A percentile compares a stretch with the other conserved stretches of the same genome.
phyloP scores from a whole-genome alignment of 1,139 yeast genomes.

The Yamadazyma oceani region DNA sequence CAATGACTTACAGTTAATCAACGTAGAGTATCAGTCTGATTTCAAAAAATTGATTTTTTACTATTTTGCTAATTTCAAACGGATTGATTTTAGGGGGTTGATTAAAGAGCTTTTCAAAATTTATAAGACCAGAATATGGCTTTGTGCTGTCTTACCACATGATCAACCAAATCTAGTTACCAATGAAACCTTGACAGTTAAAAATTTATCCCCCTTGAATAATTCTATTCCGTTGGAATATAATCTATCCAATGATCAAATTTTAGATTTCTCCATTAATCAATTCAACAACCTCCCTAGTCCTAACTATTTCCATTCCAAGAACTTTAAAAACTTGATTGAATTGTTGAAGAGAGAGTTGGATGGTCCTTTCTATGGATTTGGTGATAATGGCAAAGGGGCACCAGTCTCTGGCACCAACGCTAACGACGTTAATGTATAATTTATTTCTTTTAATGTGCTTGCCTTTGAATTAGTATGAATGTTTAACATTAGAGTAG shows the following conservation, averaged over 20 bases:
- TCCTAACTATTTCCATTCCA: conserved; percentile 47
- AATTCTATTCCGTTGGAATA: conserved; percentile 40
- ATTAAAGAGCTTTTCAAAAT: conserved; percentile 90
- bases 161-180: conserved; percentile 34
- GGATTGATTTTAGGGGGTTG: conserved; percentile 90
- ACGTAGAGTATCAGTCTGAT: conserved; percentile 95
- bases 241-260: conserved; percentile 42
- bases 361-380: conserved; percentile 45
- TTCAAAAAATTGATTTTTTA: conserved; percentile 90
- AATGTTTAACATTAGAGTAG: too few species aligned
- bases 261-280: conserved; percentile 39
- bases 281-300: conserved; percentile 35
- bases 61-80: conserved; percentile 70
- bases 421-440: conserved; percentile 1
- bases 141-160: conserved; percentile 72
- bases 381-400: conserved; percentile 22
- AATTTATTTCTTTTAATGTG: background rate
- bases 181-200: conserved; percentile 3
- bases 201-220: conserved; percentile 13
- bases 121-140: conserved; percentile 96
- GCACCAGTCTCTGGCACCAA: too few species aligned
- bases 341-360: conserved; percentile 33
- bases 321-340: conserved; percentile 39
- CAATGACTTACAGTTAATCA: conserved; percentile 47
- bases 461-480: too few species aligned